Base-by-base conservation (phyloP, 1,284 basidiomycete genomes). In the Fomitiporia mediterranea region DNA sequence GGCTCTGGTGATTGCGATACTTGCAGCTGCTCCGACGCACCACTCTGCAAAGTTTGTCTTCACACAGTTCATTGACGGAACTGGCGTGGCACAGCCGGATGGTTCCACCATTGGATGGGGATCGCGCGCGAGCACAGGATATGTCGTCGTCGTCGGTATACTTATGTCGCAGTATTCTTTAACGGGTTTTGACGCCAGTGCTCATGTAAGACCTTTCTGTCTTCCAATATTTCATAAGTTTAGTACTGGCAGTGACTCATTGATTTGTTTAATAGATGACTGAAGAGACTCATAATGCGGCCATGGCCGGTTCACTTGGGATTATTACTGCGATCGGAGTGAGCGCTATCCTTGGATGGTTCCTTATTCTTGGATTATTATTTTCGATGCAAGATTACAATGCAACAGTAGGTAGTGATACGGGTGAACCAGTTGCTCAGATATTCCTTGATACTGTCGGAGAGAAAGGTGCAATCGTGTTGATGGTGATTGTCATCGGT, bases 361-460 rank as follows among this genome's bases (percentile, higher is more conserved):
- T 86, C 73, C 77, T 89, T 52, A 71, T 89, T 38, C 70, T 89
- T 13, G 82, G 83, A 0, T 71, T 89, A 32, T 74, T 91, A 0
- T 89, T 89, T 68, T 86, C 83, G 0, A 89, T 90, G 30, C 88
- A 89, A 65, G 81, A 89, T 62, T 73, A 86, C 13, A 75, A 79
- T 23, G 63, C 51, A 3, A 87, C 85, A 0, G 58, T 89, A 30
- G 63, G 59, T 19, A 76, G 80, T 1, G 42, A 69, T 4, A 84
- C 81, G 2, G 84, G 83, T 0, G 77, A 89, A 61, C 87, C 87
- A 1, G 85, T 90, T 1, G 77, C 86, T 0, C 85, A 89, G 63
- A 89, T 91, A 5, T 84, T 89, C 64, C 63, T 88, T 38, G 86
- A 90, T 63, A 83, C 83, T 0, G 85, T 89, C 3, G 87, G 87